phyloP scores from a whole-genome alignment of 176 grass and related monocot species.

The Thalia dealbata region DNA sequence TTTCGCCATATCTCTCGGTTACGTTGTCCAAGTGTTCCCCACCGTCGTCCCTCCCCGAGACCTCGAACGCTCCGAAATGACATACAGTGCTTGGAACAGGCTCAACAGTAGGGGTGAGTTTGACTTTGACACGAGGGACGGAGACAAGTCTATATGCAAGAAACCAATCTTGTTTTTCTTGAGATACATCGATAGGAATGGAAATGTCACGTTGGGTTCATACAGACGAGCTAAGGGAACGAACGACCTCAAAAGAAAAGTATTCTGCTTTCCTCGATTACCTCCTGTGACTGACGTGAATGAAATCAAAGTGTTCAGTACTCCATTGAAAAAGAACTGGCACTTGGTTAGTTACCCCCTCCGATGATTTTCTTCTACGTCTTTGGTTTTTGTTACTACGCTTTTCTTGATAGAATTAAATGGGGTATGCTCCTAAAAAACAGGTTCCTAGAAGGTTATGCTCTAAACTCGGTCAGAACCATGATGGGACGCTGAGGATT shows the following conservation, averaged over 20 bases:
- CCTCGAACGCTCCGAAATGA: constrained; percentile 66
- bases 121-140: constrained; percentile 90
- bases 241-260: constrained; percentile 83
- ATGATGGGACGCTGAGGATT: constrained; percentile 59
- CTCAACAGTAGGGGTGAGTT: constrained; percentile 58
- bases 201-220: constrained; percentile 54
- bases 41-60: constrained; percentile 63
- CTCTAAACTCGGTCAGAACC: constrained; percentile 43
- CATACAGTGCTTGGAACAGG: constrained; percentile 72
- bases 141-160: constrained; percentile 78
- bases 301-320: constrained; percentile 53
- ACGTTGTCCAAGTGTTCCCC: constrained; percentile 91
- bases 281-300: constrained; percentile 60
- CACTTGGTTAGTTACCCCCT: constrained; percentile 69
- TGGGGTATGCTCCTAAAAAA: constrained; percentile 23
- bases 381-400: neutral
- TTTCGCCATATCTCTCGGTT: constrained; percentile 66
- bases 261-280: constrained; percentile 74
- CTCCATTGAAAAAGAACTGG: constrained; percentile 77
- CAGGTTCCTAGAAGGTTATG: constrained; percentile 89
- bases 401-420: constrained; percentile 10
- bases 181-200: constrained; percentile 65
- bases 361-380: neutral
- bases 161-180: constrained; percentile 77
- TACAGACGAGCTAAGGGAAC: constrained; percentile 42